Evolutionary conservation across 1,284 basidiomycete species (phyloP).

Genomic region (Fomes fomentarius): DNA sequence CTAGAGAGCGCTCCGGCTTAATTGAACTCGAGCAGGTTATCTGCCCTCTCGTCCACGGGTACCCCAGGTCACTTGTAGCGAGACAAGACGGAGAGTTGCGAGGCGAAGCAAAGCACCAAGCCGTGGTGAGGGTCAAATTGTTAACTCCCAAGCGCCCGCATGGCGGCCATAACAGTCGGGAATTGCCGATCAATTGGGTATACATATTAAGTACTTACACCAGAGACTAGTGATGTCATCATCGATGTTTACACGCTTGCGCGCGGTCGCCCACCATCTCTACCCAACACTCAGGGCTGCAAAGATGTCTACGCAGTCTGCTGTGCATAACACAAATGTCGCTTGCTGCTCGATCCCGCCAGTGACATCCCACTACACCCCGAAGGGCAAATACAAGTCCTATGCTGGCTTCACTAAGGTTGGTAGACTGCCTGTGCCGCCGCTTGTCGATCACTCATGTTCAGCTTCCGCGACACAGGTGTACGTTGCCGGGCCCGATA

Average conservation of each 20-base stretch:
- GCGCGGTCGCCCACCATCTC: constrained; percentile 45
- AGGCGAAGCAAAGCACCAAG: constrained; percentile 34
- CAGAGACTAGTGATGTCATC: constrained; percentile 18
- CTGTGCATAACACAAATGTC: constrained; percentile 55
- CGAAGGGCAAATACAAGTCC: constrained; percentile 52
- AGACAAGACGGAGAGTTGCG: constrained; percentile 47
- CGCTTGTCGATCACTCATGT: constrained; percentile 23
- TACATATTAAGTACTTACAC: too few relatives aligned
- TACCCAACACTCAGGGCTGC: constrained; percentile 26
- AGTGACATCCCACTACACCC: constrained; percentile 52
- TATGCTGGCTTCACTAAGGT: constrained; percentile 42
- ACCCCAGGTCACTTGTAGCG: constrained; percentile 48
- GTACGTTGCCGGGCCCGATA: constrained; percentile 55
- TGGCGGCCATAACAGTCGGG: neutral
- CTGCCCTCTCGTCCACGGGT: constrained; percentile 45
- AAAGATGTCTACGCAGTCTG: constrained; percentile 47
- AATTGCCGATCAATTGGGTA: constrained; percentile 14
- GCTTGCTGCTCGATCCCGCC: constrained; percentile 65
- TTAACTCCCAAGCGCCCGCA: constrained; percentile 5
- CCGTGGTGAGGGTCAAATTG: constrained; percentile 40
- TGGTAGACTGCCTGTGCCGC: neutral
- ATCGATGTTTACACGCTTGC: constrained; percentile 46
- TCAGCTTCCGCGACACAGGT: constrained; percentile 34
- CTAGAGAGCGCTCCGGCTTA: constrained; percentile 78
- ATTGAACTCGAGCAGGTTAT: constrained; percentile 56